Conservation (phyloP, 495 filamentous ascomycete genomes). For the Platismatia glauca region DNA sequence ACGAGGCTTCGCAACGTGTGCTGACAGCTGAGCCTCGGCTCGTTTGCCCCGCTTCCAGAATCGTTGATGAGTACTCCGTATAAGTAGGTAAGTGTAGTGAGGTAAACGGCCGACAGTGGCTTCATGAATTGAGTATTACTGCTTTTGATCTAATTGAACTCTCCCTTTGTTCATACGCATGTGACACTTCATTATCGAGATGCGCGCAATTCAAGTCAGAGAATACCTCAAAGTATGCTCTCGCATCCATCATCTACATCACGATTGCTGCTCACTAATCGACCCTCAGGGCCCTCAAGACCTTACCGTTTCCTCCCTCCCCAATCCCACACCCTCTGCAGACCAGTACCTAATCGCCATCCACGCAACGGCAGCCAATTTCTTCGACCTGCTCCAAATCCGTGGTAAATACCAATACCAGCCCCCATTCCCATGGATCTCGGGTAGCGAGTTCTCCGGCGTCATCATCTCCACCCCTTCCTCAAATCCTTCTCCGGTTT, state of each 20-base stretch:
- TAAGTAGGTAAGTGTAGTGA: background rate
- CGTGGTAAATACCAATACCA: constrained; percentile 62
- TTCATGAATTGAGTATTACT: background rate
- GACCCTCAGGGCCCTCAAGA: constrained; percentile 51
- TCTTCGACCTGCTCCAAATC: constrained; percentile 91
- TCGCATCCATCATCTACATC: background rate
- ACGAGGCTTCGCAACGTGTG: background rate
- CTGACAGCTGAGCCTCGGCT: constrained; percentile 7
- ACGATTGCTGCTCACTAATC: background rate
- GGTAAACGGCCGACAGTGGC: background rate
- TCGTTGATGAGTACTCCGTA: background rate
- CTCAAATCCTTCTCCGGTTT: constrained; percentile 38
- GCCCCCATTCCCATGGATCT: constrained; percentile 72
- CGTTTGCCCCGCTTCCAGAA: background rate
- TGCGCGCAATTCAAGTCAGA: constrained; percentile 77
- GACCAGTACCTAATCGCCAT: constrained; percentile 83
- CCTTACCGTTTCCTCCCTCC: constrained; percentile 63
- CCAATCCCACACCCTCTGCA: constrained; percentile 57
- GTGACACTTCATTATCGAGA: constrained; percentile 30
- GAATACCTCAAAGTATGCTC: constrained; percentile 52
- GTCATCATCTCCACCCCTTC: constrained; percentile 57
- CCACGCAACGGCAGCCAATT: constrained; percentile 83
- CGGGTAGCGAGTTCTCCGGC: constrained; percentile 81
- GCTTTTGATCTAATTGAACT: background rate
- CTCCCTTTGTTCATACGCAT: background rate